Conservation (phyloP, 2,329 filamentous ascomycete genomes). For the Cadophora luteo-olivacea region DNA sequence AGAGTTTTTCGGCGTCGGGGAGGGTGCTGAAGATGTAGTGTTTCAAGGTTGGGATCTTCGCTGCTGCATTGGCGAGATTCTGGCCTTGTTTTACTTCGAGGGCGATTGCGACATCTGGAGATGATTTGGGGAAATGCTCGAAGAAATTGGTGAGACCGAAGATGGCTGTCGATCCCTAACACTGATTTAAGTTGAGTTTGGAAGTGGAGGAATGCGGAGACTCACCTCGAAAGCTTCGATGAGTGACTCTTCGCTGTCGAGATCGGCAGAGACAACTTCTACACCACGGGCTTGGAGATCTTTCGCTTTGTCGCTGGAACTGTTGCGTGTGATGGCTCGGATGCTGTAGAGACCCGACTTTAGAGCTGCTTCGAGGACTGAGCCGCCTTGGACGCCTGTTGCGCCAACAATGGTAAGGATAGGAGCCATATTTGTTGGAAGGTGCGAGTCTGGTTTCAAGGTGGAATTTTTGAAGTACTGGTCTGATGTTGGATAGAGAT, state of each 20-base stretch:
- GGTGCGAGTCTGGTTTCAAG: not conserved
- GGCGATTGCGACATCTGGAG: slow-evolving; percentile 45
- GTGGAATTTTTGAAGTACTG: not conserved
- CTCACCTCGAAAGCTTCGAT: not conserved
- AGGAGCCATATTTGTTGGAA: not conserved
- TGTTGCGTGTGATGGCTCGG: slow-evolving; percentile 54
- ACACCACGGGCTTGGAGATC: not conserved
- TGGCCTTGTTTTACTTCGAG: slow-evolving; percentile 52
- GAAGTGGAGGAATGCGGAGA: not conserved
- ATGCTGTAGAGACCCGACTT: slow-evolving; percentile 47
- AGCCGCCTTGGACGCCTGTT: slow-evolving; percentile 56
- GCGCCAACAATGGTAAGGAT: slow-evolving; percentile 48
- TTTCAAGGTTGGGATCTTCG: slow-evolving; percentile 48
- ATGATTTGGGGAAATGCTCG: not conserved
- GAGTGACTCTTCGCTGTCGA: not conserved
- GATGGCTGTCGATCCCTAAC: not conserved
- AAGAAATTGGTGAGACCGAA: not conserved
- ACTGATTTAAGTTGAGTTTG: not conserved
- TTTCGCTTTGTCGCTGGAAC: slow-evolving; percentile 49
- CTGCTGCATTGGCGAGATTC: slow-evolving; percentile 51
- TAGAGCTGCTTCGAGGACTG: slow-evolving; percentile 53
- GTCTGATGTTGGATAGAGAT: not conserved
- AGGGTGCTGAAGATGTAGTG: slow-evolving; percentile 54
- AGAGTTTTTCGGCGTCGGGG: slow-evolving; percentile 40
- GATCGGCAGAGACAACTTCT: not conserved